Conservation (phyloP, 192 early-diverging fungal species). For the Dissophora globulifera region DNA sequence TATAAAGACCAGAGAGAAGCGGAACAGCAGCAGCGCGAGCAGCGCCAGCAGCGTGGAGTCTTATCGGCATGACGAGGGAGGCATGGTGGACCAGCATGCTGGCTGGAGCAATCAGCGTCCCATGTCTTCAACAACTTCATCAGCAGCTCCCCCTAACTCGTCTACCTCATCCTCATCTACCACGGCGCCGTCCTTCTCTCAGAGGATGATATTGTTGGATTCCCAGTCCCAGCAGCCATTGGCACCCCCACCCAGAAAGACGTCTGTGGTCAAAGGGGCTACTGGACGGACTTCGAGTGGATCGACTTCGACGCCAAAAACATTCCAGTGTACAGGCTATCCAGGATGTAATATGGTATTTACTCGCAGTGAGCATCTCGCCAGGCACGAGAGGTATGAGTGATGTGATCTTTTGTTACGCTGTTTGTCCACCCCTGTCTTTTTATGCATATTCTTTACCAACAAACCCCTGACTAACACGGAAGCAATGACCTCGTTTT, state of each 20-base stretch:
- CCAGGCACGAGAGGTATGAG: slow-evolving; percentile 47
- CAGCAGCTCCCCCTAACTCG: too few relatives aligned
- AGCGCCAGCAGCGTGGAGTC: slow-evolving; percentile 33
- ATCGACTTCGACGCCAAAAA: slow-evolving; percentile 37
- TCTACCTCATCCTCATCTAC: slow-evolving; percentile 3
- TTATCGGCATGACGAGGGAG: slow-evolving; percentile 31
- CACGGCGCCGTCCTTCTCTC: background rate
- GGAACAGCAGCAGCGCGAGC: slow-evolving; percentile 26
- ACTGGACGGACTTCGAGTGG: slow-evolving; percentile 20
- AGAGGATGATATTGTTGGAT: slow-evolving; percentile 1
- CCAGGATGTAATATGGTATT: slow-evolving; percentile 54
- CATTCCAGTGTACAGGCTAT: slow-evolving; percentile 52
- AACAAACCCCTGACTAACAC: too few relatives aligned
- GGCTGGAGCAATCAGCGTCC: slow-evolving; percentile 12
- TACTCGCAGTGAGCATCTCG: slow-evolving; percentile 50
- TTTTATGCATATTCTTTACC: background rate
- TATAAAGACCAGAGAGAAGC: slow-evolving; percentile 32
- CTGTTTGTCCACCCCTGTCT: background rate
- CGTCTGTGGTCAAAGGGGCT: slow-evolving; percentile 7
- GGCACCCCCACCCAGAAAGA: slow-evolving; percentile 9
- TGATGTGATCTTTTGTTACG: background rate
- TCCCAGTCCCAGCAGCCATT: slow-evolving; percentile 13
- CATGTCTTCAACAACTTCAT: too few relatives aligned
- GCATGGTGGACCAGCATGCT: background rate
- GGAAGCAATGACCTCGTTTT: too few relatives aligned